phyloP scores from a whole-genome alignment of 2,329 filamentous ascomycete genomes.

The Claviceps quebecensis region DNA sequence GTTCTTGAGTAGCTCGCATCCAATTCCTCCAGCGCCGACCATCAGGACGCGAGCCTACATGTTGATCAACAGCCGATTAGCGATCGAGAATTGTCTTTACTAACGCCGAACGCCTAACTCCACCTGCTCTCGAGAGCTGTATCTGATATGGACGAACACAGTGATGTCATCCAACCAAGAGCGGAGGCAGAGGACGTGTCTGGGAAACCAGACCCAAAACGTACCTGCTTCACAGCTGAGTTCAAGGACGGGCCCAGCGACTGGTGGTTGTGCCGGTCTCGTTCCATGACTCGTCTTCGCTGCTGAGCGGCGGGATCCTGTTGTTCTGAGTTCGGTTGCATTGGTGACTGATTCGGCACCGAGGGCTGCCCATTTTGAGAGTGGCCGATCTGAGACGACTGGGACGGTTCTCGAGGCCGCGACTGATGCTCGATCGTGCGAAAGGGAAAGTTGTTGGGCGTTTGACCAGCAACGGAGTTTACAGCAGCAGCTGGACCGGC shows the following conservation, averaged over 20 bases:
- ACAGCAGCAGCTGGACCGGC: constrained; percentile 3
- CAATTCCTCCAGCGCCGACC: constrained; percentile 93
- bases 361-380: constrained; percentile 7
- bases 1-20: constrained; percentile 95
- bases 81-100: neutral
- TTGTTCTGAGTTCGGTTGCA: constrained; percentile 6
- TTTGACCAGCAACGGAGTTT: neutral
- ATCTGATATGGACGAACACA: neutral
- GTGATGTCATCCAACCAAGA: neutral
- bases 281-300: constrained; percentile 18
- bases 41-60: constrained; percentile 70
- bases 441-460: neutral
- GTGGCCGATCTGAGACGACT: neutral
- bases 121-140: neutral
- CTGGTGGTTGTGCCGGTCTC: constrained; percentile 45
- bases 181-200: neutral
- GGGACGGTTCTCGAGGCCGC: constrained; percentile 8
- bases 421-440: neutral
- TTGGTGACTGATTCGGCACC: constrained; percentile 5
- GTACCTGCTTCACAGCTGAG: constrained; percentile 54
- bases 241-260: constrained; percentile 55
- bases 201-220: constrained; percentile 9
- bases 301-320: constrained; percentile 12
- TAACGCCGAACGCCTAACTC: neutral
- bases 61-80: neutral